Evolutionary conservation across 108 stramenopile genomes (phyloP).

Genomic region (Cyclotella choctawhatcheeana): DNA sequence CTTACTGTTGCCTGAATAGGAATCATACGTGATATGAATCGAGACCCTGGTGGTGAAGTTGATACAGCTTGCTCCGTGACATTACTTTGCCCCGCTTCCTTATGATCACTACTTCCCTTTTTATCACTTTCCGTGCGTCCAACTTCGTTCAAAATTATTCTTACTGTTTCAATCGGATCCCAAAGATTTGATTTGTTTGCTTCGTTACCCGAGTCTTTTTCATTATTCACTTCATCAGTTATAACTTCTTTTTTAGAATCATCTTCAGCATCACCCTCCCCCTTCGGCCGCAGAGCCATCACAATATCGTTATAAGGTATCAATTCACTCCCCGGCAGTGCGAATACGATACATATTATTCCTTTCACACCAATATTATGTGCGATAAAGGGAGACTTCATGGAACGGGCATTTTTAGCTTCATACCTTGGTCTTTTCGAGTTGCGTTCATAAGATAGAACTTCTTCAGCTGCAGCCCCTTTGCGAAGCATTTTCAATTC

Average conservation of each 20-base stretch:
- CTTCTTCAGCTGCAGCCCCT: constrained; percentile 50
- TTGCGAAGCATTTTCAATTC: constrained; percentile 68
- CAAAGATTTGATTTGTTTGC: constrained; percentile 30
- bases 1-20: constrained; percentile 79
- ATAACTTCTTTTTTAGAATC: constrained; percentile 4
- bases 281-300: constrained; percentile 8
- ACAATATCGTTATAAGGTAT: constrained; percentile 55
- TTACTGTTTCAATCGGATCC: constrained; percentile 76
- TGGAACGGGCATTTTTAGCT: constrained; percentile 1
- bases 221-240: constrained; percentile 2
- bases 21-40: constrained; percentile 83
- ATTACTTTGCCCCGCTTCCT: neutral
- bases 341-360: constrained; percentile 68
- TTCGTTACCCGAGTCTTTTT: neutral
- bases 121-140: constrained; percentile 10
- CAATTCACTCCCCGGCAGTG: constrained; percentile 46
- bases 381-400: constrained; percentile 58
- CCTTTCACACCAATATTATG: constrained; percentile 76
- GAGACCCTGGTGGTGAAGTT: constrained; percentile 51
- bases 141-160: constrained; percentile 54
- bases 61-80: constrained; percentile 3
- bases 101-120: constrained; percentile 8
- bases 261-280: constrained; percentile 16
- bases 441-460: constrained; percentile 35
- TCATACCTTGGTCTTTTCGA: constrained; percentile 20